phyloP scores from a whole-genome alignment of 2,329 filamentous ascomycete genomes.

The Ceratocystis alfenasii region DNA sequence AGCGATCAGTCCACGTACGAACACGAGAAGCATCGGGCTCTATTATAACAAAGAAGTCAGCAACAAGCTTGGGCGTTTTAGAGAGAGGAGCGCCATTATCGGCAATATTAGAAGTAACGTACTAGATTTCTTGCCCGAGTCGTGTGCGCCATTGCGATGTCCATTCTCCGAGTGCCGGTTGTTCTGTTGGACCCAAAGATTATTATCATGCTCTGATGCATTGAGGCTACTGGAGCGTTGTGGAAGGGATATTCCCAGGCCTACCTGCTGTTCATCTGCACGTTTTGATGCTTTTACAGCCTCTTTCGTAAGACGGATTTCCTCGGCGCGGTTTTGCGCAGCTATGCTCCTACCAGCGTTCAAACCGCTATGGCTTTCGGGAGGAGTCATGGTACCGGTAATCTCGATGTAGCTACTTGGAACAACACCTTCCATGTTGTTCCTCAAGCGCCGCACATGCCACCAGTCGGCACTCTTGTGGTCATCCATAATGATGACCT shows the following conservation, averaged over 20 bases:
- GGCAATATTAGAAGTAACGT: slow-evolving; percentile 22
- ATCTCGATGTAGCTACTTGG: slow-evolving; percentile 94
- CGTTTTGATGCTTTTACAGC: slow-evolving; percentile 46
- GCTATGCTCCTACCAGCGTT: slow-evolving; percentile 50
- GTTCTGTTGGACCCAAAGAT: slow-evolving; percentile 52
- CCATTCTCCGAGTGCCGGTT: slow-evolving; percentile 32
- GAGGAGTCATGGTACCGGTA: slow-evolving; percentile 51
- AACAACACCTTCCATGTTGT: slow-evolving; percentile 88
- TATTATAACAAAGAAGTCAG: slow-evolving; percentile 29
- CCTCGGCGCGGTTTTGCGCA: slow-evolving; percentile 67
- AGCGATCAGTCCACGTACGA: slow-evolving; percentile 87
- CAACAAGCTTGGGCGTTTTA: neutral
- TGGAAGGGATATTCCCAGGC: slow-evolving; percentile 62
- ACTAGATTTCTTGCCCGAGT: slow-evolving; percentile 58
- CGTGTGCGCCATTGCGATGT: slow-evolving; percentile 30
- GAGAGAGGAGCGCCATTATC: neutral
- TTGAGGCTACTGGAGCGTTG: slow-evolving; percentile 68
- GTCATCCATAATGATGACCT: slow-evolving; percentile 83
- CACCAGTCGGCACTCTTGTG: slow-evolving; percentile 95
- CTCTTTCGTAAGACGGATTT: slow-evolving; percentile 72
- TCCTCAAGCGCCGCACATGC: slow-evolving; percentile 83
- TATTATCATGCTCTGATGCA: slow-evolving; percentile 53
- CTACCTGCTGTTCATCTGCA: slow-evolving; percentile 49
- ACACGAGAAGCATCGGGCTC: slow-evolving; percentile 75
- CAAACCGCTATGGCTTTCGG: slow-evolving; percentile 40